phyloP scores from a whole-genome alignment of 345 rosid species.

The Hevea brasiliensis region DNA sequence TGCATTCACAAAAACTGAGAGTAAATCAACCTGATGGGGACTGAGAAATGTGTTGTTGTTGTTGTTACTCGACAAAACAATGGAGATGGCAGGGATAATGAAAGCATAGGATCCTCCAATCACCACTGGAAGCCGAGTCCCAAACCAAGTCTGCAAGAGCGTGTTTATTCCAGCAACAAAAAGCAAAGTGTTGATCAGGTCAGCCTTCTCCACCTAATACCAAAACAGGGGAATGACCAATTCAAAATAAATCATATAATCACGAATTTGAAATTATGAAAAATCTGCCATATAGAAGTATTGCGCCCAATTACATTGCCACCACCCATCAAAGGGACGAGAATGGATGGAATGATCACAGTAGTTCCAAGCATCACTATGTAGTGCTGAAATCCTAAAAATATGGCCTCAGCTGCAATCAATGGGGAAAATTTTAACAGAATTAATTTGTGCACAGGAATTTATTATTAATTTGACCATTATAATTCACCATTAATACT shows the following conservation, averaged over 20 bases:
- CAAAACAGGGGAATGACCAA: constrained; percentile 8
- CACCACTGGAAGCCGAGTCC: constrained; percentile 76
- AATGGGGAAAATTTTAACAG: too few relatives aligned
- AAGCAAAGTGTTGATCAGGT: constrained; percentile 61
- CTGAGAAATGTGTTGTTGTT: constrained; percentile 26
- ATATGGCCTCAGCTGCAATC: too few relatives aligned
- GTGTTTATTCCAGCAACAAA: constrained; percentile 79
- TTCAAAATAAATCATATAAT: not conserved
- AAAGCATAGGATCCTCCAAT: constrained; percentile 71
- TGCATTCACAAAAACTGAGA: not conserved
- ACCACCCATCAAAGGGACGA: constrained; percentile 86
- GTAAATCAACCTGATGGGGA: constrained; percentile 50
- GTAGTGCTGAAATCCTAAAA: constrained; percentile 85
- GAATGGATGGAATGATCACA: constrained; percentile 62
- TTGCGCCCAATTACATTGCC: constrained; percentile 50
- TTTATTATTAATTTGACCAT: too few relatives aligned
- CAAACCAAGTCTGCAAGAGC: constrained; percentile 63
- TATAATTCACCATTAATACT: too few relatives aligned
- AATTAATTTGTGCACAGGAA: too few relatives aligned
- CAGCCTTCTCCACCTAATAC: constrained; percentile 70
- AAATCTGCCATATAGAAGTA: not conserved
- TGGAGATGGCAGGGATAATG: constrained; percentile 61
- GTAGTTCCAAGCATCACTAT: constrained; percentile 81
- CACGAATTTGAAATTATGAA: not conserved
- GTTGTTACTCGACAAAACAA: constrained; percentile 45